These are phyloP conservation scores for Diospyros kaki DNA, from an alignment of 148 eudicot species.

Conservation along the genomic window DNA sequence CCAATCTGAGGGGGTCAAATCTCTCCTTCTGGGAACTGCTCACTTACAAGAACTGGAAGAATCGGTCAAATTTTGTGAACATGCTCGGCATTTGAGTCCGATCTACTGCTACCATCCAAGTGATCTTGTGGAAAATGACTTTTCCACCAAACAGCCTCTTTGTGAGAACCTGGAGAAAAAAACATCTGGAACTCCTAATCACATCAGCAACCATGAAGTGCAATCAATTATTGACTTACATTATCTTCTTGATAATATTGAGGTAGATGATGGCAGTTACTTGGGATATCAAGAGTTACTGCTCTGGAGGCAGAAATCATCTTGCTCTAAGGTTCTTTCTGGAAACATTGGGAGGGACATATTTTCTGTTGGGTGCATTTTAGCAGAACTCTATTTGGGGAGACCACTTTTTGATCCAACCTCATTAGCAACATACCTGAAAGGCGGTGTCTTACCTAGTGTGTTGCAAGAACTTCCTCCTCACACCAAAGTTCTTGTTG, in stretches of 20 bases:
- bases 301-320: conserved; percentile 62
- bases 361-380: conserved; percentile 84
- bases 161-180: conserved; percentile 19
- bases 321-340: conserved; percentile 32
- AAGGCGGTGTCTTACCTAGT: conserved; percentile 54
- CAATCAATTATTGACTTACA: conserved; percentile 34
- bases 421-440: conserved; percentile 50
- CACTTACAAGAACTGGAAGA: conserved; percentile 52
- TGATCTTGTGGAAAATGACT: conserved; percentile 21
- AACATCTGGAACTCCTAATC: conserved; percentile 17
- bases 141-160: conserved; percentile 22
- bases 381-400: conserved; percentile 80
- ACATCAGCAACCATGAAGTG: conserved; percentile 17
- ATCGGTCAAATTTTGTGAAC: conserved; percentile 74
- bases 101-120: conserved; percentile 34
- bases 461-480: conserved; percentile 64
- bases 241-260: conserved; percentile 66
- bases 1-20: conserved; percentile 18
- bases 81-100: conserved; percentile 73
- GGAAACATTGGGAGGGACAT: conserved; percentile 57
- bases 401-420: conserved; percentile 77
- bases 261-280: conserved; percentile 52
- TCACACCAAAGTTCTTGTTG: conserved; percentile 56
- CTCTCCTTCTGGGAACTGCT: conserved; percentile 30
- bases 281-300: conserved; percentile 73